These are phyloP conservation scores for Hylodesmum podocarpum DNA, from an alignment of 306 rosid genomes.

Conservation along the genomic window DNA sequence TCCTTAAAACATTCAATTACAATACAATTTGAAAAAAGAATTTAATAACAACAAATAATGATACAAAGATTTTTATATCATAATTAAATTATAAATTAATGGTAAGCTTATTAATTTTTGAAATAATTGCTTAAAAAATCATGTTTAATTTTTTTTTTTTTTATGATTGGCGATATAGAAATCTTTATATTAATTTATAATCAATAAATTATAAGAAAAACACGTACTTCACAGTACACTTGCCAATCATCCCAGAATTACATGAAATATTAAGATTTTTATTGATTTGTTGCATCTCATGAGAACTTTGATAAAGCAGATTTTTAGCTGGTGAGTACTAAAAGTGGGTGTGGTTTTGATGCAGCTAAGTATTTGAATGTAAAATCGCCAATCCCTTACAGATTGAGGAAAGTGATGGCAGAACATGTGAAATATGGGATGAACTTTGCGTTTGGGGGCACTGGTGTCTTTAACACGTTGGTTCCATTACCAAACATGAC, in stretches of 20 bases:
- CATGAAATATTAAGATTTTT: background rate
- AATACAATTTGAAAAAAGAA: no score
- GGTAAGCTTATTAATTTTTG: no score
- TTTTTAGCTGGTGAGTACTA: background rate
- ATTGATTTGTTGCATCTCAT: no score
- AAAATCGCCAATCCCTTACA: conserved; percentile 79
- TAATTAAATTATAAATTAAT: no score
- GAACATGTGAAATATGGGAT: conserved; percentile 63
- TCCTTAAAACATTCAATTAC: background rate
- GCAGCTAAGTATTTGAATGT: conserved; percentile 70
- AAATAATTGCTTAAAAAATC: no score
- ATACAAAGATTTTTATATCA: no score
- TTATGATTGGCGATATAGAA: no score
- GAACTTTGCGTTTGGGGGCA: conserved; percentile 90
- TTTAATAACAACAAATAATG: background rate
- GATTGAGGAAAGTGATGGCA: conserved; percentile 42
- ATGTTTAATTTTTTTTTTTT: no score
- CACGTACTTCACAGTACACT: no score
- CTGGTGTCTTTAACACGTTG: conserved; percentile 72
- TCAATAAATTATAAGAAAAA: no score
- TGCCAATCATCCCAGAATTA: background rate
- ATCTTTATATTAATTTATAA: no score
- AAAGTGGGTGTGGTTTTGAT: background rate
- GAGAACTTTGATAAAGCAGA: background rate
- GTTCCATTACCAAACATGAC: conserved; percentile 73